Evolutionary conservation across 345 rosid genomes (phyloP), one percentile per base, ranked within the genome.

Genomic region (Barbarea vulgaris): DNA sequence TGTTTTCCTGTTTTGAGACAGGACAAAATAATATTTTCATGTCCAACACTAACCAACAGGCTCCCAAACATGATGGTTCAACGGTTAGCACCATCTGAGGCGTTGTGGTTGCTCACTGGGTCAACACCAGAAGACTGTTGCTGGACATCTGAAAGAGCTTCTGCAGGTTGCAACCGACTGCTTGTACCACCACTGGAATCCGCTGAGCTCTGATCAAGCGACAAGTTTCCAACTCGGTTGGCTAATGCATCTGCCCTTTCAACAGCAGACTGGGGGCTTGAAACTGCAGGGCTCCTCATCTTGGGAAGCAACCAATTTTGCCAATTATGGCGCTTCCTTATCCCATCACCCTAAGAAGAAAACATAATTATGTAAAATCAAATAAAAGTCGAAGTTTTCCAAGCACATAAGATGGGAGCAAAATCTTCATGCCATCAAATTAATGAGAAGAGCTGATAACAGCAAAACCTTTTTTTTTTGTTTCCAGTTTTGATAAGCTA

Each of bases 261-360:
- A 37, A 7, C 73, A 58, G 69, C 73, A 58, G 69, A 10, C 18
- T 50, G 73, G 7, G 81, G 63, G 50, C 18, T 47, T 13, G 76
- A 59, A n/a, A 7, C 71, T 54, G 46, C 64, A 24, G 62, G 24
- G 50, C 2, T 33, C 53, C 8, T 2, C 13, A 24, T 59, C 34
- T 6, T 60, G 42, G 69, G 77, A 28, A 72, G 31, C 56, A 89
- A 54, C 95, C 93, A 93, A 7, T 60, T 70, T 81, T 60, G 75
- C 98, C 98, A 89, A 30, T 86, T 90, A 33, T 75, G 54, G 28
- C 86, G 84, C 81, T 78, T 89, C 83, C 98, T 88, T 28, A 91
- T 79, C 55, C 79, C 75, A 56, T 93, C 94, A 56, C 93, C 97
- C 98, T 91, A 73, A 36, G 71, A 75, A 34, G 56, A 75, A 36